Conservation (phyloP, 2,329 filamentous ascomycete species). For the Ilyonectria sp. region DNA sequence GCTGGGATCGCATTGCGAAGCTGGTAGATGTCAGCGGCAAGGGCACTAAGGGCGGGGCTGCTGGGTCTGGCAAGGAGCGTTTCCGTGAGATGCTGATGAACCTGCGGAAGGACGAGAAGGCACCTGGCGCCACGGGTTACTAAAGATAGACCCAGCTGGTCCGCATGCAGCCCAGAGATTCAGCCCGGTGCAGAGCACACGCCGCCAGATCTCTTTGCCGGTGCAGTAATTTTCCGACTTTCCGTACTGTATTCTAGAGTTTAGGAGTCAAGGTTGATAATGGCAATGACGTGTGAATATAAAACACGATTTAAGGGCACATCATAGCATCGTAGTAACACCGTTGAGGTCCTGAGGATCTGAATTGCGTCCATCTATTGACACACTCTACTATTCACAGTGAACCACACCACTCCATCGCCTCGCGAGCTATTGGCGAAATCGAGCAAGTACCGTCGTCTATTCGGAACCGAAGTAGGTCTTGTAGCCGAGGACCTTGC, state of each 20-base stretch:
- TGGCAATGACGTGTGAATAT: slow-evolving; percentile 51
- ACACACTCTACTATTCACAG: slow-evolving; percentile 45
- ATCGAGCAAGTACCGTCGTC: slow-evolving; percentile 29
- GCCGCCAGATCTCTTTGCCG: slow-evolving; percentile 34
- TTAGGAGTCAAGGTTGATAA: slow-evolving; percentile 50
- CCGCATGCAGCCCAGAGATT: slow-evolving; percentile 28
- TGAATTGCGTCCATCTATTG: slow-evolving; percentile 46
- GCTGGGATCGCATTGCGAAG: slow-evolving; percentile 98
- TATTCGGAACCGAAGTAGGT: slow-evolving; percentile 78
- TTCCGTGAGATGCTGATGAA: slow-evolving; percentile 92
- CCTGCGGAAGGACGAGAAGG: slow-evolving; percentile 94
- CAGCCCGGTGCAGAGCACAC: slow-evolving; percentile 41
- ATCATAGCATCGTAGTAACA: slow-evolving; percentile 21
- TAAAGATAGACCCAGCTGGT: slow-evolving; percentile 52
- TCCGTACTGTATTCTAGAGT: slow-evolving; percentile 50
- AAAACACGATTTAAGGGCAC: slow-evolving; percentile 35
- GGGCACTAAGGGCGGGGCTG: slow-evolving; percentile 86
- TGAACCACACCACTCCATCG: slow-evolving; percentile 34
- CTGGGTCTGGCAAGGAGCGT: slow-evolving; percentile 93
- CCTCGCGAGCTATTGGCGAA: slow-evolving; percentile 27
- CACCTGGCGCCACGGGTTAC: slow-evolving; percentile 76
- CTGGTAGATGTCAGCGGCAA: slow-evolving; percentile 98
- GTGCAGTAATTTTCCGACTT: slow-evolving; percentile 45
- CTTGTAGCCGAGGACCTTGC: slow-evolving; percentile 84
- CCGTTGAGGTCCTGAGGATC: slow-evolving; percentile 30